phyloP scores from a whole-genome alignment of 768 basidiomycete genomes.

The Auriscalpium orientale region DNA sequence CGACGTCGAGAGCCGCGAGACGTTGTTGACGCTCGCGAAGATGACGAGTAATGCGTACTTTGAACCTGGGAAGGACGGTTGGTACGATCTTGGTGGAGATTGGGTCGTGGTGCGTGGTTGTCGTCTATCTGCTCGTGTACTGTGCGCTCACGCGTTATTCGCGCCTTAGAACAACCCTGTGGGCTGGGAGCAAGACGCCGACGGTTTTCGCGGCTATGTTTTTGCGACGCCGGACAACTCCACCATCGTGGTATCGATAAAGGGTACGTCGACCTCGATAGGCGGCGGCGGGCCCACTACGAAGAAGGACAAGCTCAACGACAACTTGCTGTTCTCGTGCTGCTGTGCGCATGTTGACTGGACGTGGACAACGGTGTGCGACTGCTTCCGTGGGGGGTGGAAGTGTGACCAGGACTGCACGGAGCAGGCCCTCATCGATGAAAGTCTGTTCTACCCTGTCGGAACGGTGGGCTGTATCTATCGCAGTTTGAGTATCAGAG shows the following conservation, averaged over 20 bases:
- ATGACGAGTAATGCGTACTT: slow-evolving; percentile 86
- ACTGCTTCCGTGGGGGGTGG: slow-evolving; percentile 67
- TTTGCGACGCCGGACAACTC: slow-evolving; percentile 80
- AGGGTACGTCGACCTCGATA: slow-evolving; percentile 81
- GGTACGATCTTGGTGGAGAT: slow-evolving; percentile 61
- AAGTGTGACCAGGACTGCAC: slow-evolving; percentile 79
- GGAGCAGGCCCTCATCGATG: slow-evolving; percentile 67
- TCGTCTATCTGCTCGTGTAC: neutral
- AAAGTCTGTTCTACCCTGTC: slow-evolving; percentile 82
- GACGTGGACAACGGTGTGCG: slow-evolving; percentile 90
- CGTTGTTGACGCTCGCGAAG: slow-evolving; percentile 72
- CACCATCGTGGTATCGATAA: slow-evolving; percentile 82
- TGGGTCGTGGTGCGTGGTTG: slow-evolving; percentile 50
- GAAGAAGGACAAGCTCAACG: slow-evolving; percentile 88
- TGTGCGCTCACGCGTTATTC: neutral
- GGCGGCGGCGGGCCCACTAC: slow-evolving; percentile 77
- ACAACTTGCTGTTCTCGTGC: slow-evolving; percentile 93
- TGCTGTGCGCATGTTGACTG: slow-evolving; percentile 95
- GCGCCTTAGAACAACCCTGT: slow-evolving; percentile 54
- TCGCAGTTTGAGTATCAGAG: no score
- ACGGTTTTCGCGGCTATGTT: slow-evolving; percentile 87
- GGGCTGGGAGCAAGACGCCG: slow-evolving; percentile 86
- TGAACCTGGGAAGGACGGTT: slow-evolving; percentile 39
- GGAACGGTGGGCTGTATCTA: slow-evolving; percentile 53
- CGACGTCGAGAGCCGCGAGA: slow-evolving; percentile 63